These are phyloP conservation scores for Phoenix roebelenii DNA, from an alignment of 176 grass and related monocot genomes.

Conservation along the genomic window DNA sequence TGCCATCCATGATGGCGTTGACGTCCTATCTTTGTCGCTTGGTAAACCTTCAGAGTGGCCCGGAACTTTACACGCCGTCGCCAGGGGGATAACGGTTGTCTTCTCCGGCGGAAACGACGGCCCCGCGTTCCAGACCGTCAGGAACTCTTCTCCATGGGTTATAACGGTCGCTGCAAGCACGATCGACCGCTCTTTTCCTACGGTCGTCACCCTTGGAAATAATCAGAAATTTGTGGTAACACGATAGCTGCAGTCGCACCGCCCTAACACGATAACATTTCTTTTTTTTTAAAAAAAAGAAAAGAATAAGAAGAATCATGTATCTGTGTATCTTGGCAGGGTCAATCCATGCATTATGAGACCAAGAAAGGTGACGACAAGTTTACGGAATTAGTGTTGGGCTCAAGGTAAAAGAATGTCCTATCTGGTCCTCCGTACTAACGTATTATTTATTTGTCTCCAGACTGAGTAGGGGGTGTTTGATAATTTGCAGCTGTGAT, in stretches of 20 bases:
- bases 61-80: slow-evolving; percentile 38
- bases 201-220: slow-evolving; percentile 29
- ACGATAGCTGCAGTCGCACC: neutral
- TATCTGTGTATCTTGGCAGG: neutral
- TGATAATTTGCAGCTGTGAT: slow-evolving; percentile 5
- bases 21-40: slow-evolving; percentile 49
- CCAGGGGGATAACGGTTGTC: slow-evolving; percentile 32
- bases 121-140: slow-evolving; percentile 9
- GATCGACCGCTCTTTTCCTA: slow-evolving; percentile 41
- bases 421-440: too few relatives aligned
- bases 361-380: neutral
- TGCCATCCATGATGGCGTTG: slow-evolving; percentile 57
- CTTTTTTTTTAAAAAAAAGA: too few relatives aligned
- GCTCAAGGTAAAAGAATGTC: too few relatives aligned
- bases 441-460: too few relatives aligned
- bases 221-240: slow-evolving; percentile 33
- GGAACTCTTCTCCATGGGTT: slow-evolving; percentile 33
- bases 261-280: too few relatives aligned
- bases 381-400: too few relatives aligned
- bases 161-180: slow-evolving; percentile 42
- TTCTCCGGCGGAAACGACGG: slow-evolving; percentile 23
- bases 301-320: too few relatives aligned
- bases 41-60: neutral
- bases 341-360: neutral
- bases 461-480: too few relatives aligned